phyloP scores from a whole-genome alignment of 1,284 basidiomycete species.

The Waitea zeae region DNA sequence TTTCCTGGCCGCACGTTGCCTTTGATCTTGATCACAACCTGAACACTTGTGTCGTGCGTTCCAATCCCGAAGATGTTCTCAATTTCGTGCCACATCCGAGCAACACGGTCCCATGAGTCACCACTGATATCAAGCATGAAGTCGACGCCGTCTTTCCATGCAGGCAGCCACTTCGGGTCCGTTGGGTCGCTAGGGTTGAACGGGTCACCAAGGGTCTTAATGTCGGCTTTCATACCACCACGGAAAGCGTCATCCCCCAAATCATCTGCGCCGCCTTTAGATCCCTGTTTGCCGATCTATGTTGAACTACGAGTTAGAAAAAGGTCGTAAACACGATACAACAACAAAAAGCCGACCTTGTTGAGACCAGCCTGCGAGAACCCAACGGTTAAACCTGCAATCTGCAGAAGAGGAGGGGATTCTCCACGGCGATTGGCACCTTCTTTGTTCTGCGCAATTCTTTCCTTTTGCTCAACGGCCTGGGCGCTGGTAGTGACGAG shows the following conservation, averaged over 20 bases:
- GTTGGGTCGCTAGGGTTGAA: constrained; percentile 16
- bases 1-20: constrained; percentile 16
- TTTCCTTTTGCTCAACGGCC: constrained; percentile 11
- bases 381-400: constrained; percentile 16
- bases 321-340: background rate
- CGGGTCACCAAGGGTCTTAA: too few relatives aligned
- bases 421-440: background rate
- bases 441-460: constrained; percentile 3
- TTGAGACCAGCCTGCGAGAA: constrained; percentile 16
- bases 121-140: constrained; percentile 17
- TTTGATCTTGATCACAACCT: constrained; percentile 13
- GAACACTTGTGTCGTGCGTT: constrained; percentile 7
- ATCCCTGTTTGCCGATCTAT: constrained; percentile 17
- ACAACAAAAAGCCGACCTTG: constrained; percentile 4
- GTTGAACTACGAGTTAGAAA: constrained; percentile 14
- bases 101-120: constrained; percentile 5
- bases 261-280: constrained; percentile 9
- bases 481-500: constrained; percentile 15
- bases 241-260: too few relatives aligned
- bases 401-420: background rate
- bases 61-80: constrained; percentile 7
- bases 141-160: constrained; percentile 17
- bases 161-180: constrained; percentile 15
- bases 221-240: too few relatives aligned
- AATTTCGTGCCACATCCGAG: constrained; percentile 11